Evolutionary conservation across 176 grass and related monocot species (phyloP), one percentile per base, ranked within the genome.

Genomic region (Aegilops longissima): DNA sequence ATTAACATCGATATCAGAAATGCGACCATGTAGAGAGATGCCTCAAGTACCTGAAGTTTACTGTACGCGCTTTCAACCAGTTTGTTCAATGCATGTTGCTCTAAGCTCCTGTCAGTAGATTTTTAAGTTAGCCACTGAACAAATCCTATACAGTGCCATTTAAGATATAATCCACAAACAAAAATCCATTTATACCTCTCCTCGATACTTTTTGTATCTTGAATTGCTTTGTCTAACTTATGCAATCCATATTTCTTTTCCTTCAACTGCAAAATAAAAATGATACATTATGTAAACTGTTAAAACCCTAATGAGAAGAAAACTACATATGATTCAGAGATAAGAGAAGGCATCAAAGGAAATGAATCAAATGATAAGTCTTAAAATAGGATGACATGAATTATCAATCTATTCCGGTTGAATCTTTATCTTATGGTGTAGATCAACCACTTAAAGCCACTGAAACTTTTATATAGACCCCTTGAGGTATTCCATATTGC

Each of bases 71-170:
- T 80, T 80, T 97, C 95, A 84, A 95, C 85, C 65, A 97, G 76
- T 83, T 95, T 97, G 78, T 97, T 91, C 82, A 97, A 79, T 30
- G 95, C 90, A 90, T 90, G 81, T 78, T 86, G 91, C 85, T 93
- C 92, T 38, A 95, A 83, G 68, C 88, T 87, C 91, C 95, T 97
- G 89, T 30, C 54, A 30, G 79, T 12, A 62, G 54, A 61, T 75
- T 6, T 44, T 83, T 36, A 66, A 88, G 90, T 82, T 47, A 91
- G 71, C 8, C 73, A 82, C 76, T 58, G 29, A 88, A 85, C 70
- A 73, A 80, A 78, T 29, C 51, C 47, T 24, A 52, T 40, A 40
- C 8, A 79, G 25, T 71, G 77, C 10, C 40, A 67, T 90, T 58
- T 35, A 42, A 78, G 9, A 76, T 84, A 34, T 59, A 86, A 85